Base-by-base conservation (phyloP, 2,329 filamentous ascomycete genomes). In the Ceratocystis lukuohia region DNA sequence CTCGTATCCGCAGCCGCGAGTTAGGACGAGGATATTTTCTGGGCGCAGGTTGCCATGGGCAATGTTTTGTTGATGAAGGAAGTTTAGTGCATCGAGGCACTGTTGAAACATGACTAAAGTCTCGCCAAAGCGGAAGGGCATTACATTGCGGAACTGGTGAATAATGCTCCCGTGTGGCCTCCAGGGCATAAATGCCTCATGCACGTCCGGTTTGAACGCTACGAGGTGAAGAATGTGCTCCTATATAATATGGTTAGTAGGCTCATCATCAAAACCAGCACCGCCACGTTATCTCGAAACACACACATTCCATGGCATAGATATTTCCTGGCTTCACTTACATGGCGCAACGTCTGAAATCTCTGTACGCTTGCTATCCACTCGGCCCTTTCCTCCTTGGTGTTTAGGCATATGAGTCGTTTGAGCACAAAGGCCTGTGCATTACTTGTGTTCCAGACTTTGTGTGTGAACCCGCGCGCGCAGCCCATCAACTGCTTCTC, bases 11-110 rank as follows among this genome's bases (percentile, higher is more conserved):
- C 15, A 6, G 6, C 64, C 53, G 15, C 64, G 64, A 4, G 37
- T 28, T 4, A 22, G 15, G n/a, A 65, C 56, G 5, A 65, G 28
- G 44, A 65, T 65, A n/a, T 65, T 65, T 44, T 65, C 44, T 17
- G 64, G 64, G 20, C 53, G 64, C 6, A 65, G 37, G 50, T 65
- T 65, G 20, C 53, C 53, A 15, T 65, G 64, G 22, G 53, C 56
- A 17, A 65, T n/a, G 22, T 46, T 25, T 59, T 65, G 64, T 5
- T 25, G 22, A 15, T 65, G 64, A 1, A 65, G 41, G 28, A 61
- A 65, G 37, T 41, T 41, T 37, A 65, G 41, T 17, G 64, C 64
- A 28, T 22, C 6, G 12, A 65, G 56, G 25, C 64, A 46, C 44
- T 65, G 64, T 8, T 22, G 6, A 20, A 65, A 65, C 6, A 65